phyloP scores from a whole-genome alignment of 2,329 filamentous ascomycete species.

The Niveomyces coronatus region DNA sequence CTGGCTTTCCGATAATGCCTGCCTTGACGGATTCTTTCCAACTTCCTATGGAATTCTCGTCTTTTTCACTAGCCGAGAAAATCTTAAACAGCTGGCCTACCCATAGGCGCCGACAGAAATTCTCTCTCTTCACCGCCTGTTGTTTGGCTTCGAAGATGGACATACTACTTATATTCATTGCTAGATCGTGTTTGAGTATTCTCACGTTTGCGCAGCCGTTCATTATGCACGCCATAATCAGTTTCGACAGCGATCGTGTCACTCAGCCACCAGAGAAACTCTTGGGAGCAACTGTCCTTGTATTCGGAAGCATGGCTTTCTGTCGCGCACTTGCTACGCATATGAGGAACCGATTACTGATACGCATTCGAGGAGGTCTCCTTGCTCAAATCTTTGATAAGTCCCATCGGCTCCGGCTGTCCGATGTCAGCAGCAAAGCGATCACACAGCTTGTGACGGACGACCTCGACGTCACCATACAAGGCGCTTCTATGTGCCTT shows the following conservation, averaged over 20 bases:
- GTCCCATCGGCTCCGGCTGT: background rate
- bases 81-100: background rate
- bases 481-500: background rate
- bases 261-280: background rate
- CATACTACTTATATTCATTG: background rate
- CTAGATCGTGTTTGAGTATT: background rate
- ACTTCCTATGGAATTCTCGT: background rate
- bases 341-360: background rate
- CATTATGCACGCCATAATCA: constrained; percentile 6
- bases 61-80: background rate
- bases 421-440: background rate
- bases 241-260: constrained; percentile 13
- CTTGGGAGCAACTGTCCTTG: background rate
- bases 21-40: no score
- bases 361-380: background rate
- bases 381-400: background rate
- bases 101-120: background rate
- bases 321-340: background rate
- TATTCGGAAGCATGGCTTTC: background rate
- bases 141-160: constrained; percentile 14
- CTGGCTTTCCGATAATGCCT: no score
- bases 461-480: background rate
- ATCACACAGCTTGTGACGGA: background rate
- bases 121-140: constrained; percentile 11
- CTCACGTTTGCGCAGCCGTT: background rate